Base-by-base conservation (phyloP, 2,329 filamentous ascomycete genomes). In the Westerdykella aurantiaca region DNA sequence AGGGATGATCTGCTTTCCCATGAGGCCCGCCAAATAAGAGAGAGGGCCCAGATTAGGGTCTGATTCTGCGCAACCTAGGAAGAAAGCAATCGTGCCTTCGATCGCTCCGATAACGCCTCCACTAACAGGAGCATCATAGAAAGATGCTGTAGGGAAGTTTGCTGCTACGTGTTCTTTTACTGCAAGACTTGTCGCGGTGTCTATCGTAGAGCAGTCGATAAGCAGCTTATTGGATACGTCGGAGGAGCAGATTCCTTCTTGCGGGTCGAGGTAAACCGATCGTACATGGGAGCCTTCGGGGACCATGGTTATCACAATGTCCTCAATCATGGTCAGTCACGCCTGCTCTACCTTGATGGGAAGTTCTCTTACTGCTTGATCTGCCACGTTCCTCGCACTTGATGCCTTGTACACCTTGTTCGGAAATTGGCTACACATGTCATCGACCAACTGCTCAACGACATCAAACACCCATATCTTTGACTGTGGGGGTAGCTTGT, bases 171-270 rank as follows among this genome's bases (percentile, higher is more conserved):
- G 62, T 1, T 70, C 60, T 44, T 69, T 69, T 18, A 78, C 69
- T 11, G 63, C 61, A 18, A 76, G 64, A 31, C 70, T 76, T 3
- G 74, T 77, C 5, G 69, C 71, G 0, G 73, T 75, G 51, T 79
- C 76, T 56, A 79, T 79, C 7, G 77, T 79, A 1, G 74, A 77
- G 57, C 74, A 78, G 57, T 79, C 77, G 48, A 79, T 70, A 34
- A 78, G 60, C 16, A 77, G 64, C 47, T 76, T 75, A 34, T 63
- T 63, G 13, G 59, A 60, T 12, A 73, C 56, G 23, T 69, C 61
- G 21, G 67, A 66, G 18, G 66, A 64, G 38, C 70, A 68, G 23
- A 76, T 63, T 39, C 72, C 74, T 9, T 60, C 68, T 11, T 58
- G 46, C 1, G 64, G 59, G 22, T 73, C 69, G 34, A 77, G 68